Base-by-base conservation (phyloP, 192 early-diverging fungal species). In the Paraglomus brasilianum region DNA sequence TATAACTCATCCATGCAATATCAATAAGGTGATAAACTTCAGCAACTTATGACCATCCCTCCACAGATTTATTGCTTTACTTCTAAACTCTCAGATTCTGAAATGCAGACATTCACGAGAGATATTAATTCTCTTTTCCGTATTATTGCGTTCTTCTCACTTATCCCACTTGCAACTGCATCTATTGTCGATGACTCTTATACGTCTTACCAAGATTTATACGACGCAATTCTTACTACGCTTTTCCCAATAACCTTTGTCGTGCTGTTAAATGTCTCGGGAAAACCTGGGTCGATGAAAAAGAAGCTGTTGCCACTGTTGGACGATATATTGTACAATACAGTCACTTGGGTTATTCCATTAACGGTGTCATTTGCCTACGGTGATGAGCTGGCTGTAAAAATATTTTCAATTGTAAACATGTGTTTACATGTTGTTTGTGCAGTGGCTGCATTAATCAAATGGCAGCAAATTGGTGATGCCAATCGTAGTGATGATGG, bases 331-430 rank as follows among this genome's bases (percentile, higher is more conserved):
- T 66, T 66, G 19, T 66, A 66, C 24, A 66, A 66, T 15, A 19
- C n/a, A n/a, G 24, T 66, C 36, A 66, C 36, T 66, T 66, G 48
- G 45, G 46, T 66, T 15, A 50, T 66, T 51, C 63, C 63, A 17
- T n/a, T 66, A 9, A 40, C 40, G 51, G 48, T 66, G 19, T 48
- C 63, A 0, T 66, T 51, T 48, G 21, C 48, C 0, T 62, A 46
- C 47, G 60, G 6, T 45, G 44, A 62, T 46, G 11, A 24, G 21
- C 38, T 45, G 17, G 2, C 2, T 45, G 47, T 62, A 22, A 62
- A 62, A 14, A 62, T 62, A 62, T 66, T 66, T 66, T 66, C 63
- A 17, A 50, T 66, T 51, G 42, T 66, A 66, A 66, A 66, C 14
- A 50, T 40, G 48, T 36, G 13, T 66, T 66, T 66, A 15, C 63